Evolutionary conservation across 164 flowering plant species (phyloP), one percentile per base, ranked within the genome.

Genomic region (Dillenia turbinata): DNA sequence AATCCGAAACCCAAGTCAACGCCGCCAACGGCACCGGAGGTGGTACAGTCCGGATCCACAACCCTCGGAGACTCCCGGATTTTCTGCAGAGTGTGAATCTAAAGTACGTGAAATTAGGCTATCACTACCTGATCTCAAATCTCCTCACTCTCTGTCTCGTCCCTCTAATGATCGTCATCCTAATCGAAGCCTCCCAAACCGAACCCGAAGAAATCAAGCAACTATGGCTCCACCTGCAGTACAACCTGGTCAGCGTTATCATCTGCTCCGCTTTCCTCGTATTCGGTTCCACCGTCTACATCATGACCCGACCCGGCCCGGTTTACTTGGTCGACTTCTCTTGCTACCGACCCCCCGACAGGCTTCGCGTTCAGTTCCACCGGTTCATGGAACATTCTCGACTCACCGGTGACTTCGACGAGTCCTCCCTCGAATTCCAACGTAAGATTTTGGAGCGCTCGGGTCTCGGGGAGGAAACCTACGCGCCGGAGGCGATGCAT

Each of bases 81-180:
- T 76, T 76, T 69, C 60, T 69, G 45, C 76, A 58, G 24, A 71
- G 61, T 65, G 78, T 79, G 40, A 79, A 71, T 19, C 72, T 76
- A 8, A 79, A 76, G 62, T 66, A 79, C 52, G 80, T 79, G 11
- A 79, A 79, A 57, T 54, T 79, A 11, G 83, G 79, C 2, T 79
- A 79, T 57, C 80, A 79, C 26, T 76, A 76, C 56, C 48, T 79
- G 49, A 66, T 73, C 24, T 71, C 72, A 15, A 59, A 79, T 55
- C 58, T 79, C 12, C 46, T 76, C 1, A 76, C 83, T 47, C 61
- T 79, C 12, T 60, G 66, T 40, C 47, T 76, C 9, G 45, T 71
- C 50, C 83, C 79, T 22, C 12, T 73, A 12, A 69, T 73, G 66
- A 52, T 10, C 12, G 16, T 67, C 57, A 61, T 64, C 44, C 1